Evolutionary conservation across 2,329 filamentous ascomycete species (phyloP).

Genomic region (Colletotrichum agaves): DNA sequence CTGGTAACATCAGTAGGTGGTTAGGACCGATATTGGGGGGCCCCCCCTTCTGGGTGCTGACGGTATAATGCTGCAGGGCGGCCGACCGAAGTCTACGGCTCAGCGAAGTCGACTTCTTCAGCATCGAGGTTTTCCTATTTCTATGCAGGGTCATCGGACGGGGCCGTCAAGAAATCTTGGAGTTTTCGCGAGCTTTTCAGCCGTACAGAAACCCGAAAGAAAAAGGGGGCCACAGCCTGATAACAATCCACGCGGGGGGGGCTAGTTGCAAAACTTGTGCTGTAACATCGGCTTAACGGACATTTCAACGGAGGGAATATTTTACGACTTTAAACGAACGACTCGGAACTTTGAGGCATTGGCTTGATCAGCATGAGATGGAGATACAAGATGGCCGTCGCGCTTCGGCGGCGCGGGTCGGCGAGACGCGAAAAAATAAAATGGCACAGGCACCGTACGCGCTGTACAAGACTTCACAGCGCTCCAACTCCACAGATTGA

Average conservation of each 20-base stretch:
- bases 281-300: neutral
- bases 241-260: neutral
- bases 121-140: slow-evolving; percentile 13
- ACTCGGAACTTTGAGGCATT: neutral
- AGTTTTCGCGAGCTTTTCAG: slow-evolving; percentile 31
- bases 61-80: slow-evolving; percentile 36
- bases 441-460: no score
- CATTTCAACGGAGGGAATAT: neutral
- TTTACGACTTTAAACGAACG: neutral
- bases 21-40: no score
- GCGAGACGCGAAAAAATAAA: neutral
- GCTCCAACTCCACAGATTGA: neutral
- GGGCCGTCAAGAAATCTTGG: slow-evolving; percentile 19
- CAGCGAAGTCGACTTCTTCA: slow-evolving; percentile 21
- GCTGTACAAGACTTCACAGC: neutral
- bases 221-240: slow-evolving; percentile 17
- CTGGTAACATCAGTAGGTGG: slow-evolving; percentile 52
- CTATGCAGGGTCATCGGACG: slow-evolving; percentile 1
- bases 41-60: neutral
- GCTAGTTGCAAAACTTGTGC: neutral
- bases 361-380: neutral
- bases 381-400: neutral
- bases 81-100: slow-evolving; percentile 42
- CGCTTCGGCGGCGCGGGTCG: neutral
- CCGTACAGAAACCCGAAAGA: slow-evolving; percentile 19